Percentiles rank a stretch among this genome's conserved stretches.
These are phyloP conservation scores for Groenewaldozyma salmanticensis DNA, from an alignment of 805 yeast genomes.

Conservation along the genomic window DNA sequence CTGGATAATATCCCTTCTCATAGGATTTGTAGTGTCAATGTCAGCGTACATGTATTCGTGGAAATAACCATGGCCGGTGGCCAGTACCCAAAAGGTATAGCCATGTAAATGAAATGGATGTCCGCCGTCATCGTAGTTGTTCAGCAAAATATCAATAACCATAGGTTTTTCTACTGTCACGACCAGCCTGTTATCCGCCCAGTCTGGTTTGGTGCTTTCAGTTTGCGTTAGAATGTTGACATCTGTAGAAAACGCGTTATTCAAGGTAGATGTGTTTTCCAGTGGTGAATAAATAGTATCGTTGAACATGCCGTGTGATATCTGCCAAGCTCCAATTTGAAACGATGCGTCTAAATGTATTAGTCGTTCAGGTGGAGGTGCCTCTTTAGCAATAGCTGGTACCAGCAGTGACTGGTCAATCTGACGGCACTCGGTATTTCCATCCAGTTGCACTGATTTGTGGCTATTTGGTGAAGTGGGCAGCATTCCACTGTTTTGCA, in stretches of 20 bases:
- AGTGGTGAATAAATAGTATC: constrained; percentile 3
- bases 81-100: constrained; percentile 68
- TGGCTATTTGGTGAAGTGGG: neutral
- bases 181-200: constrained; percentile 50
- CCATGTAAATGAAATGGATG: constrained; percentile 97
- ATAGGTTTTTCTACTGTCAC: constrained; percentile 50
- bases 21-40: constrained; percentile 34
- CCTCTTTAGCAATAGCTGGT: constrained; percentile 16
- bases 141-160: constrained; percentile 64
- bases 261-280: constrained; percentile 13
- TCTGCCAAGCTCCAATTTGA: constrained; percentile 27
- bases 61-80: constrained; percentile 43
- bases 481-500: constrained; percentile 1
- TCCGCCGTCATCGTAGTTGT: constrained; percentile 75
- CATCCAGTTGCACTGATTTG: constrained; percentile 12
- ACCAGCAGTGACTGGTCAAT: constrained; percentile 18
- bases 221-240: neutral
- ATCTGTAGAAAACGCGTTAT: neutral
- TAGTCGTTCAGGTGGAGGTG: constrained; percentile 26
- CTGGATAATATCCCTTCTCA: constrained; percentile 40
- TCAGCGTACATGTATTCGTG: constrained; percentile 36
- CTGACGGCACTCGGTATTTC: constrained; percentile 21
- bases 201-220: constrained; percentile 5
- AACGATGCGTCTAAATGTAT: constrained; percentile 26
- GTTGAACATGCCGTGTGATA: constrained; percentile 23